Conservation (phyloP, 2,329 filamentous ascomycete species). For the Keithomyces neogunnii region DNA sequence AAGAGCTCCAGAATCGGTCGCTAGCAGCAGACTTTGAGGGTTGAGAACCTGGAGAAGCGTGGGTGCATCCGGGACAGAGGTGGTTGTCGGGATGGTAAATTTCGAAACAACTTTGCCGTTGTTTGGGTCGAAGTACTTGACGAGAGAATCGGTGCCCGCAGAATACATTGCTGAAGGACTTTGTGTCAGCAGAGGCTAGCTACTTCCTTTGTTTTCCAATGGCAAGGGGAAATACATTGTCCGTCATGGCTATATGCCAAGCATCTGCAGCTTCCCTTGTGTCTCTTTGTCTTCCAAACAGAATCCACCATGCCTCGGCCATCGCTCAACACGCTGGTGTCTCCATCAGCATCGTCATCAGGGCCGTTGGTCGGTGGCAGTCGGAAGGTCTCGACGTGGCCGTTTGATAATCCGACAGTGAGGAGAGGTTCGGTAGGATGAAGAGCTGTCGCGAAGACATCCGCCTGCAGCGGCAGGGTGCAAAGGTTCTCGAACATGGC, state of each 20-base stretch:
- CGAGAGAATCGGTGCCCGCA: constrained; percentile 50
- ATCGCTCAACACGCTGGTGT: constrained; percentile 41
- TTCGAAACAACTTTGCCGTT: constrained; percentile 71
- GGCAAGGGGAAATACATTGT: constrained; percentile 39
- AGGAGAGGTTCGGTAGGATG: constrained; percentile 80
- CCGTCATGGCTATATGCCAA: constrained; percentile 76
- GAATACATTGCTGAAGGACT: constrained; percentile 47
- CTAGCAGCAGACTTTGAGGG: constrained; percentile 79
- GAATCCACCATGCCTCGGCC: constrained; percentile 74
- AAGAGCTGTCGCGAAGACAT: constrained; percentile 81
- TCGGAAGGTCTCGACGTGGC: constrained; percentile 78
- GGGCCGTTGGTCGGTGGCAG: constrained; percentile 48
- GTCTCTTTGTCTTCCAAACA: constrained; percentile 76
- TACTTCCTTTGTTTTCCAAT: not conserved
- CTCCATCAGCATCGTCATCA: constrained; percentile 42
- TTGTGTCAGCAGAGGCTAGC: constrained; percentile 5
- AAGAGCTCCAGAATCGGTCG: constrained; percentile 81
- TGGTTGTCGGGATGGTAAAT: constrained; percentile 59
- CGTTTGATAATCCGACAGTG: constrained; percentile 74
- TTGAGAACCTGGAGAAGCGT: constrained; percentile 76
- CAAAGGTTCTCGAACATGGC: constrained; percentile 87
- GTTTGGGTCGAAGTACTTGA: constrained; percentile 48
- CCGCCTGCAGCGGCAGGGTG: constrained; percentile 74
- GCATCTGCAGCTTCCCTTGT: constrained; percentile 88
- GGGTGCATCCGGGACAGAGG: constrained; percentile 57